Evolutionary conservation across 441 rosid genomes (phyloP).

Genomic region (Adansonia gregorii): DNA sequence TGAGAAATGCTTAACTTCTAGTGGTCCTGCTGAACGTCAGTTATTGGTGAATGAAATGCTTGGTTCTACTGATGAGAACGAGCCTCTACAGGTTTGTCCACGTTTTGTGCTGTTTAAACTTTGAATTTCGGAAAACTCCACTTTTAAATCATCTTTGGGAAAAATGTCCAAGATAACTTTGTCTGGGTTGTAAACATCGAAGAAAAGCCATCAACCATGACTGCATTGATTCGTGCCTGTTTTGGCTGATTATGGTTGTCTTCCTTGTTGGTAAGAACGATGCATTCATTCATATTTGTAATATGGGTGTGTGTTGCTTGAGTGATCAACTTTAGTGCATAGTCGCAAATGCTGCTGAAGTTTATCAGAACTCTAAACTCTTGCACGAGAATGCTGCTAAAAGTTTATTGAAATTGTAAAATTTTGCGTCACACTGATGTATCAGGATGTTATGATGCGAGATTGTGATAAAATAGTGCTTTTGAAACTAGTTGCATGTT

Average conservation of each 20-base stretch:
- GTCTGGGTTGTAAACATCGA: not conserved
- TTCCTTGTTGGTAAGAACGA: conserved; percentile 4
- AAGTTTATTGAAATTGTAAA: not conserved
- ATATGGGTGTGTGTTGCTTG: not conserved
- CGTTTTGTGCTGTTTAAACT: not conserved
- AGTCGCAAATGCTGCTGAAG: not conserved
- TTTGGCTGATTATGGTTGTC: not conserved
- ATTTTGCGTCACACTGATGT: not conserved
- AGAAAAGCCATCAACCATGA: conserved; percentile 22
- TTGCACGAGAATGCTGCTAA: not conserved
- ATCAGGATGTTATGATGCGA: not conserved
- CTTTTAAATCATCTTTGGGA: not conserved
- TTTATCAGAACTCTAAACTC: not conserved
- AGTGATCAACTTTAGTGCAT: not conserved
- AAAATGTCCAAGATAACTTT: conserved; percentile 8
- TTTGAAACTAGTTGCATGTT: not conserved
- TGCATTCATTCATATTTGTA: not conserved
- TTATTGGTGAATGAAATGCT: conserved; percentile 88
- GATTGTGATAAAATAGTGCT: not conserved
- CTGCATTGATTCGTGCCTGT: not conserved
- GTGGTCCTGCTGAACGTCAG: conserved; percentile 75
- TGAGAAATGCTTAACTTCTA: conserved; percentile 87
- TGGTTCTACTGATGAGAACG: conserved; percentile 86
- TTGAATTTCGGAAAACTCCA: not conserved
- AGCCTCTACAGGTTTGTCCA: conserved; percentile 86